phyloP scores from a whole-genome alignment of 73 alveolate genomes.

The Tetrahymena malaccensis region DNA sequence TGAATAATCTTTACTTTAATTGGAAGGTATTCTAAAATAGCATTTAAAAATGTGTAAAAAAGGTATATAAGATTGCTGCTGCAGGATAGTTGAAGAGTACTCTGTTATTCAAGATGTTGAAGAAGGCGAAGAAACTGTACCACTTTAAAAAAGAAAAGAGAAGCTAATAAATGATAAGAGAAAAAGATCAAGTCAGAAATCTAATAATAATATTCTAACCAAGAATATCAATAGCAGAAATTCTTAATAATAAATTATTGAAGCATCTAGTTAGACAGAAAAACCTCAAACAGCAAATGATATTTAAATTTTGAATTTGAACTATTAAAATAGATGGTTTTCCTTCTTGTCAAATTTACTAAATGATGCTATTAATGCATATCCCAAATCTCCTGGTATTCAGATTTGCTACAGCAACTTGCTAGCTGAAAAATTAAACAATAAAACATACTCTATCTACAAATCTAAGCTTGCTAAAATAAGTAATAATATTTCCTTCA shows the following conservation, averaged over 20 bases:
- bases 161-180: background rate
- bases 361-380: background rate
- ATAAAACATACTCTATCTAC: background rate
- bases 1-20: background rate
- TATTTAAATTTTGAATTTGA: background rate
- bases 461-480: background rate
- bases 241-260: background rate
- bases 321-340: background rate
- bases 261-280: background rate
- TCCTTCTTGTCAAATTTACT: background rate
- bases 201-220: background rate
- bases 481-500: background rate
- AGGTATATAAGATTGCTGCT: background rate
- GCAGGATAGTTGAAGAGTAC: background rate
- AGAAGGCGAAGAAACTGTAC: background rate
- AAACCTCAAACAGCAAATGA: background rate
- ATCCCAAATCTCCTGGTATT: background rate
- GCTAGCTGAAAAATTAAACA: background rate
- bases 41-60: background rate
- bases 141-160: background rate
- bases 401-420: background rate
- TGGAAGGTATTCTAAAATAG: background rate
- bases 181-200: background rate
- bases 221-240: background rate
- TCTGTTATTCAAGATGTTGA: background rate